Percentiles rank a stretch among this genome's conserved stretches.
Conservation (phyloP, 2,329 filamentous ascomycete species). For the Ophiostoma sp. region DNA sequence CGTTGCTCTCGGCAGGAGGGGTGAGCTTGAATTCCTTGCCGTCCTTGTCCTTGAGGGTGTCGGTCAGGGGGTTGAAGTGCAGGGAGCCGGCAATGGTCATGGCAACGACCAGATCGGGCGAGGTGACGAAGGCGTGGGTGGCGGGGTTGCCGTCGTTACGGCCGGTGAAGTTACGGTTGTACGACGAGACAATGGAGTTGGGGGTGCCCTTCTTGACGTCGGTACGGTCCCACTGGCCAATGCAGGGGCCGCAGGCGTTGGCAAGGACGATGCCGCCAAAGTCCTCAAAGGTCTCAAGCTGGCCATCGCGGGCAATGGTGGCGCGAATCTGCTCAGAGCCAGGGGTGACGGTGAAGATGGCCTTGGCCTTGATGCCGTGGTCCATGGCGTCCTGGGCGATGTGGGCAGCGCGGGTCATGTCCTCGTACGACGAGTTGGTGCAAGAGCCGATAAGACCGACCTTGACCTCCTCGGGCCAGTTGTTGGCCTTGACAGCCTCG, state of each 20-base stretch:
- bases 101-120: constrained; percentile 42
- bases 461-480: constrained; percentile 95
- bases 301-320: constrained; percentile 84
- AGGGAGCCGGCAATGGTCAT: constrained; percentile 38
- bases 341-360: constrained; percentile 89
- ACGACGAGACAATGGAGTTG: constrained; percentile 97
- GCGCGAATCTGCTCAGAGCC: constrained; percentile 96
- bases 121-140: constrained; percentile 46
- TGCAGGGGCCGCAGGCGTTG: constrained; percentile 90
- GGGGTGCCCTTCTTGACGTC: constrained; percentile 92
- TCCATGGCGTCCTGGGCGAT: constrained; percentile 86
- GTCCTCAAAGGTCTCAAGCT: constrained; percentile 90
- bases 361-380: constrained; percentile 90
- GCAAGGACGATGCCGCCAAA: constrained; percentile 92
- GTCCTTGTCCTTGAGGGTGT: constrained; percentile 87
- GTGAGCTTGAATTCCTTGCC: constrained; percentile 92
- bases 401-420: constrained; percentile 89
- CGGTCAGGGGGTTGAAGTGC: constrained; percentile 91
- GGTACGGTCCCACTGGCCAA: constrained; percentile 89
- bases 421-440: constrained; percentile 83
- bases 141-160: constrained; percentile 63
- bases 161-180: constrained; percentile 99
- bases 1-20: constrained; percentile 65
- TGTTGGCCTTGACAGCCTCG: constrained; percentile 86
- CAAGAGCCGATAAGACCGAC: constrained; percentile 96